These are phyloP conservation scores for Euphorbia pulcherrima DNA, from an alignment of 345 rosid species.

Conservation along the genomic window DNA sequence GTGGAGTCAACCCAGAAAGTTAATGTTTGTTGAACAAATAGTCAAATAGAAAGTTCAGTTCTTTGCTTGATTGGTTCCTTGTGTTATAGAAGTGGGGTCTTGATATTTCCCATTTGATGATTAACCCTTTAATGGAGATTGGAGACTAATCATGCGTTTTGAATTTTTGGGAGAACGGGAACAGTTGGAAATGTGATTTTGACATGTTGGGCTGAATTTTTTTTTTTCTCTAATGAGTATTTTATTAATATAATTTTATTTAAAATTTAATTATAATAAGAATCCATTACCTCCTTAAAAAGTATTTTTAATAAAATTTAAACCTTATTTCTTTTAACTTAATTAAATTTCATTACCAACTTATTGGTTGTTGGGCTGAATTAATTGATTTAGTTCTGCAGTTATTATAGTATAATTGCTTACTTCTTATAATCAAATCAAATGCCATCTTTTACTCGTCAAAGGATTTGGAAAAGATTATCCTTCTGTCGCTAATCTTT, in stretches of 20 bases:
- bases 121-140: background rate
- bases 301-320: too few relatives aligned
- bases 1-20: conserved; percentile 8
- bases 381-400: background rate
- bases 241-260: too few relatives aligned
- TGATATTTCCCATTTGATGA: background rate
- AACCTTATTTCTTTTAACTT: too few relatives aligned
- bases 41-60: background rate
- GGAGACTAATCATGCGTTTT: conserved; percentile 1
- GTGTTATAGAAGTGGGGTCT: background rate
- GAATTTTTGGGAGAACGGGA: background rate
- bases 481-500: background rate
- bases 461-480: conserved; percentile 1
- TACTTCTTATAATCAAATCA: conserved; percentile 10
- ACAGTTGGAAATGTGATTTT: background rate
- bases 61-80: background rate
- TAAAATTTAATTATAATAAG: too few relatives aligned
- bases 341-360: too few relatives aligned
- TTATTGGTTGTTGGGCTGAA: background rate
- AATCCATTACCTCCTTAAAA: too few relatives aligned
- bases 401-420: background rate
- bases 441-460: background rate
- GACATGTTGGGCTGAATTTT: background rate
- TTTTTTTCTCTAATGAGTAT: too few relatives aligned
- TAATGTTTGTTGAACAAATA: conserved; percentile 9